Percentiles rank a stretch among this genome's conserved stretches.
Conservation (phyloP, 2,329 filamentous ascomycete species). For the Xylaria sp. region DNA sequence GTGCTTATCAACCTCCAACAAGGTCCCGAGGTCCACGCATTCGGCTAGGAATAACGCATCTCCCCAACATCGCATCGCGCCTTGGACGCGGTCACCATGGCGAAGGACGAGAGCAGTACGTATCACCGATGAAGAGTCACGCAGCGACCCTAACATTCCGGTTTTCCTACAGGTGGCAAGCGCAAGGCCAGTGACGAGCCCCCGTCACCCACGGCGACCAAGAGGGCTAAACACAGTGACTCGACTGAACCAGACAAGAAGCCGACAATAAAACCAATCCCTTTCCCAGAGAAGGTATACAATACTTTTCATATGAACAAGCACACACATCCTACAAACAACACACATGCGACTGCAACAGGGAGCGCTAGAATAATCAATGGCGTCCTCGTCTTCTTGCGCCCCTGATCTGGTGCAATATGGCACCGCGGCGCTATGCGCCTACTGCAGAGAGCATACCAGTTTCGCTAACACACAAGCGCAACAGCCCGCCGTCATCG, state of each 20-base stretch:
- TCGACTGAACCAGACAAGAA: constrained; percentile 52
- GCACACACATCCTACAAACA: constrained; percentile 13
- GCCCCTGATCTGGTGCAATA: background rate
- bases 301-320: background rate
- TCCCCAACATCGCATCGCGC: background rate
- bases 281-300: constrained; percentile 83
- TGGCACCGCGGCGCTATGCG: background rate
- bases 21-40: constrained; percentile 1
- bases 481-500: constrained; percentile 77
- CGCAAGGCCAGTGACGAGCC: constrained; percentile 73
- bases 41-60: background rate
- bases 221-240: constrained; percentile 62
- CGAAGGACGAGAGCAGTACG: constrained; percentile 47
- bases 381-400: background rate
- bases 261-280: constrained; percentile 65
- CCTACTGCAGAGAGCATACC: background rate
- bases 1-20: background rate
- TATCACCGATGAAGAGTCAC: background rate
- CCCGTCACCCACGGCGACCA: constrained; percentile 61
- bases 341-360: background rate
- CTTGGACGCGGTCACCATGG: constrained; percentile 26
- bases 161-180: constrained; percentile 55
- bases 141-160: constrained; percentile 9
- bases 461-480: constrained; percentile 31
- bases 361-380: background rate